phyloP scores from a whole-genome alignment of 345 rosid species.

The Hibiscus syriacus region DNA sequence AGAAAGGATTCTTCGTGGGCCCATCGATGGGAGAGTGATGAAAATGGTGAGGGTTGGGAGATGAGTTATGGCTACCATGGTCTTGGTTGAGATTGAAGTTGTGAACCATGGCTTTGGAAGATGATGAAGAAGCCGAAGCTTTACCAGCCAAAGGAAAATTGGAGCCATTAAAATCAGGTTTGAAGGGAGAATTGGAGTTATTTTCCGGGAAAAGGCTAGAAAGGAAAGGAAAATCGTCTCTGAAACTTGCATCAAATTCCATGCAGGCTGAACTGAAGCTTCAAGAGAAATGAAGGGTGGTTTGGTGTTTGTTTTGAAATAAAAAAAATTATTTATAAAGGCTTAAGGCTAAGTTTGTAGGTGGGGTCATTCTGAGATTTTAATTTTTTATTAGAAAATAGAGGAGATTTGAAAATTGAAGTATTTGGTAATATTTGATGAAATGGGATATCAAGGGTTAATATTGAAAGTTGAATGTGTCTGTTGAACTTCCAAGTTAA shows the following conservation, averaged over 20 bases:
- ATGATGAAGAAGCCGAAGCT: background rate
- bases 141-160: background rate
- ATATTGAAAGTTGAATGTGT: slow-evolving; percentile 13
- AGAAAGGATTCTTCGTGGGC: slow-evolving; percentile 14
- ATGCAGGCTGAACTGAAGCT: slow-evolving; percentile 18
- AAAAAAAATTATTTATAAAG: slow-evolving; percentile 7
- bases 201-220: slow-evolving; percentile 6
- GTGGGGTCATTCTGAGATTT: background rate
- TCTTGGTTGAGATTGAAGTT: slow-evolving; percentile 11
- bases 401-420: background rate
- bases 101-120: slow-evolving; percentile 12
- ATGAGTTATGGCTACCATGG: background rate
- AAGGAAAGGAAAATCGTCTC: slow-evolving; percentile 23
- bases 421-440: slow-evolving; percentile 9
- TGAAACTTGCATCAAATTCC: slow-evolving; percentile 35
- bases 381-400: background rate
- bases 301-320: background rate
- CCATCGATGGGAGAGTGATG: slow-evolving; percentile 13
- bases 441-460: slow-evolving; percentile 3
- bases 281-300: slow-evolving; percentile 3
- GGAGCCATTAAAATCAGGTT: slow-evolving; percentile 10
- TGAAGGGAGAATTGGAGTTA: background rate
- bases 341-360: background rate
- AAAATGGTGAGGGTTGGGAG: slow-evolving; percentile 6
- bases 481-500: slow-evolving; percentile 1